Evolutionary conservation across 176 grass and related monocot species (phyloP).

Genomic region (Bolboschoenus planiculmis): DNA sequence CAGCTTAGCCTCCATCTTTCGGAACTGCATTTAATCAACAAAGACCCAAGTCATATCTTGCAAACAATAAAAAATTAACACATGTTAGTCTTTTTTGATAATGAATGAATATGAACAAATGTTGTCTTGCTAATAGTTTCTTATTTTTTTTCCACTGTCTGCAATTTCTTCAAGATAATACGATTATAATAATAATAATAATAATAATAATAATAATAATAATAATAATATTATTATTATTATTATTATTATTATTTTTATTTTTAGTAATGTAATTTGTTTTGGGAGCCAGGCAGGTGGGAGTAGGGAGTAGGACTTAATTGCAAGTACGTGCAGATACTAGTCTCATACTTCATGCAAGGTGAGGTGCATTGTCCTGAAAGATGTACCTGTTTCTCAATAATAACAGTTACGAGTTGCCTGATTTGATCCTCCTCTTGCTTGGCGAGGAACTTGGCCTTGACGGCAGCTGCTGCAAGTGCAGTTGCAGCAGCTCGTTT

Average conservation of each 20-base stretch:
- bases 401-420: constrained; percentile 61
- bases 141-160: neutral
- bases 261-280: neutral
- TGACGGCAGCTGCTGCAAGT: constrained; percentile 78
- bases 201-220: too few relatives aligned
- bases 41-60: neutral
- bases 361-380: neutral
- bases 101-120: neutral
- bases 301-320: neutral
- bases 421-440: constrained; percentile 79
- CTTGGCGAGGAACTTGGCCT: constrained; percentile 78
- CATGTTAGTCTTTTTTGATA: neutral
- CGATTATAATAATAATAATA: too few relatives aligned
- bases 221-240: too few relatives aligned
- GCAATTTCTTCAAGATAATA: neutral
- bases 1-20: constrained; percentile 78
- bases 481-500: constrained; percentile 81
- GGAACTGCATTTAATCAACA: constrained; percentile 45
- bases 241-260: too few relatives aligned
- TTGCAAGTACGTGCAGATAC: neutral
- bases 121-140: neutral
- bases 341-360: constrained; percentile 4
- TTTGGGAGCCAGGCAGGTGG: neutral
- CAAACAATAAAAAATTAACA: neutral
- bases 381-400: constrained; percentile 74